A percentile compares a stretch with the other conserved stretches of the same genome.
Evolutionary conservation across 2,329 filamentous ascomycete species (phyloP).

Genomic region (Erysiphe pulchra): DNA sequence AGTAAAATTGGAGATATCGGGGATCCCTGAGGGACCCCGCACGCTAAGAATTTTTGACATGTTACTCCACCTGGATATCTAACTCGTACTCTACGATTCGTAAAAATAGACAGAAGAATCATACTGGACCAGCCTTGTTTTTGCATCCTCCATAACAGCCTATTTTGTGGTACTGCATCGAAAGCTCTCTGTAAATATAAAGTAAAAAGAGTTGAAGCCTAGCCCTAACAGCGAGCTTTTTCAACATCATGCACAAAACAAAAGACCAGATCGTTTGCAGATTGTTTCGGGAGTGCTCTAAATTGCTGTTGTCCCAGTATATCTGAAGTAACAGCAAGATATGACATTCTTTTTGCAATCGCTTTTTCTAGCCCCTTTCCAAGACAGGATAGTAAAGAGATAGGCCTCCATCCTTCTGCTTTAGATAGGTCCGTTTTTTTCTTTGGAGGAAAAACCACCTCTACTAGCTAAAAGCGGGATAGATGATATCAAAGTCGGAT

Average conservation of each 20-base stretch:
- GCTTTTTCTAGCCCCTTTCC: too few relatives aligned
- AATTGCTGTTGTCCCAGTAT: too few relatives aligned
- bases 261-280: not conserved
- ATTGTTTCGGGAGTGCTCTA: not conserved
- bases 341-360: too few relatives aligned
- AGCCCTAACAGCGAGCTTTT: not conserved
- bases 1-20: too few relatives aligned
- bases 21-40: too few relatives aligned
- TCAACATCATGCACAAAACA: not conserved
- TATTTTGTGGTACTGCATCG: not conserved
- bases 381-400: too few relatives aligned
- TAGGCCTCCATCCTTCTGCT: too few relatives aligned
- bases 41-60: too few relatives aligned
- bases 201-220: not conserved
- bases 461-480: not conserved
- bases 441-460: not conserved
- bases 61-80: too few relatives aligned
- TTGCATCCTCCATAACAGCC: not conserved
- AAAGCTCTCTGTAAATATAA: not conserved
- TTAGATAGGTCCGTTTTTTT: not conserved
- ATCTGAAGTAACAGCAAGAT: too few relatives aligned
- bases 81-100: too few relatives aligned
- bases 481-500: not conserved
- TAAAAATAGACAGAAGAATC: too few relatives aligned
- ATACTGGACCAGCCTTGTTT: not conserved